Percentiles rank a stretch among this genome's conserved stretches.
These are phyloP conservation scores for Clonostachys rhizophaga DNA, from an alignment of 2,329 filamentous ascomycete species.

Conservation along the genomic window DNA sequence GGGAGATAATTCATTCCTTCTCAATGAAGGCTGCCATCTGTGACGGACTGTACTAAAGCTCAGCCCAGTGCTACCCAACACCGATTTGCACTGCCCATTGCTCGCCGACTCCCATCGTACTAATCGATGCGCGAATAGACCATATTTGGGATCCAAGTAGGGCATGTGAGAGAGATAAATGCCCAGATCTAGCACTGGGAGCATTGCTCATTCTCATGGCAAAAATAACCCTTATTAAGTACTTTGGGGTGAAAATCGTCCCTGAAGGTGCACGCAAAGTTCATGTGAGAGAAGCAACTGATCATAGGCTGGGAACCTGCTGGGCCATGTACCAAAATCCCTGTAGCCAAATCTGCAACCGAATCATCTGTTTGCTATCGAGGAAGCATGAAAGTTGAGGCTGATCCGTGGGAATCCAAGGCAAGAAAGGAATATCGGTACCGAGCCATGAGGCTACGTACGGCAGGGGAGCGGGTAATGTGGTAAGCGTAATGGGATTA, in stretches of 20 bases:
- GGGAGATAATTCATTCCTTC: constrained; percentile 40
- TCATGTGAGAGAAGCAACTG: constrained; percentile 45
- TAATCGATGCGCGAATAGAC: too few species aligned
- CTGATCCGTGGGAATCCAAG: constrained; percentile 77
- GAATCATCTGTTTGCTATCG: constrained; percentile 71
- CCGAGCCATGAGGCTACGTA: constrained; percentile 71
- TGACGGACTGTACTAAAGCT: constrained; percentile 71
- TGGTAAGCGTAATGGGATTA: constrained; percentile 73
- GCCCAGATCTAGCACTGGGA: constrained; percentile 73
- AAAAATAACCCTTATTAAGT: constrained; percentile 89
- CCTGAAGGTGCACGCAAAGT: constrained; percentile 52
- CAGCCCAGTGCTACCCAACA: constrained; percentile 73
- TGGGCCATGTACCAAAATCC: constrained; percentile 76
- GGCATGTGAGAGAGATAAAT: constrained; percentile 69
- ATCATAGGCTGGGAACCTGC: constrained; percentile 83
- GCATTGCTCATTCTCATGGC: constrained; percentile 85
- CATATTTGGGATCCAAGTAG: constrained; percentile 34
- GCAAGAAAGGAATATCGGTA: constrained; percentile 57
- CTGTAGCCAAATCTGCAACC: constrained; percentile 59
- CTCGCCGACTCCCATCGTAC: too few species aligned
- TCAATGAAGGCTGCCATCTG: constrained; percentile 90
- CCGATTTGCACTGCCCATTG: constrained; percentile 38
- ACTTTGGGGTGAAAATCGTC: constrained; percentile 76
- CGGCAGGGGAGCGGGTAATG: constrained; percentile 74
- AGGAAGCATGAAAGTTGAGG: constrained; percentile 71